Percentiles rank a stretch among this genome's conserved stretches.
phyloP scores from a whole-genome alignment of 1,139 yeast genomes.

The Yamadazyma pseudoaaseri region DNA sequence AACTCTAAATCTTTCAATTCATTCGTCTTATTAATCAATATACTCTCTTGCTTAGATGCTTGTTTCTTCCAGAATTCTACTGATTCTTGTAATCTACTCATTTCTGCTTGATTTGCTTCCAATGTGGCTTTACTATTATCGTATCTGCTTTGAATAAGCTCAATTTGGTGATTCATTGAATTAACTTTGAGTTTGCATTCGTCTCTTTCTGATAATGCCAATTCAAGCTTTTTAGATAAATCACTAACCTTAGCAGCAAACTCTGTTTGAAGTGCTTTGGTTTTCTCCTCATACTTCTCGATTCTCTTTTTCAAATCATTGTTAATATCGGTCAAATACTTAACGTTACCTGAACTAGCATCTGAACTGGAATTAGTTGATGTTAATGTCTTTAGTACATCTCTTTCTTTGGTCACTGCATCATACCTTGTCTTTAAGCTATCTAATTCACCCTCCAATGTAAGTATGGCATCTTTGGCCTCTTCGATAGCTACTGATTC shows the following conservation, averaged over 20 bases:
- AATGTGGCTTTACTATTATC: constrained; percentile 32
- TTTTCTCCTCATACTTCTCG: constrained; percentile 25
- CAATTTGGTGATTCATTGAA: constrained; percentile 30
- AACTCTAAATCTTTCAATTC: constrained; percentile 59
- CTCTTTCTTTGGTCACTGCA: constrained; percentile 62
- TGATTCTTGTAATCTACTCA: constrained; percentile 48
- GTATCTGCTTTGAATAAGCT: constrained; percentile 34
- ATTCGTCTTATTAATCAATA: constrained; percentile 54
- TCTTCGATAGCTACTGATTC: constrained; percentile 66
- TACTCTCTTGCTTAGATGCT: constrained; percentile 54
- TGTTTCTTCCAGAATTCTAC: constrained; percentile 49
- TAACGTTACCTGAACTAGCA: constrained; percentile 16
- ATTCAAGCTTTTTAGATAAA: constrained; percentile 29
- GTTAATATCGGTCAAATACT: constrained; percentile 27
- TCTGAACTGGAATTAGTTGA: constrained; percentile 5
- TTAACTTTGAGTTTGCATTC: constrained; percentile 32
- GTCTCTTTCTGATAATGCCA: constrained; percentile 24
- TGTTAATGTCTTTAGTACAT: constrained; percentile 52
- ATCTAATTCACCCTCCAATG: constrained; percentile 62
- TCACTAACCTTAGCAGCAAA: constrained; percentile 22
- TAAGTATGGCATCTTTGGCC: constrained; percentile 73
- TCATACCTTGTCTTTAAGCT: constrained; percentile 49
- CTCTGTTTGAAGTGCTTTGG: constrained; percentile 31
- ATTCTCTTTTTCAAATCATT: constrained; percentile 29
- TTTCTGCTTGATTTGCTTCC: constrained; percentile 45